Evolutionary conservation across 768 basidiomycete species (phyloP).

Genomic region (Daedalea quercina): DNA sequence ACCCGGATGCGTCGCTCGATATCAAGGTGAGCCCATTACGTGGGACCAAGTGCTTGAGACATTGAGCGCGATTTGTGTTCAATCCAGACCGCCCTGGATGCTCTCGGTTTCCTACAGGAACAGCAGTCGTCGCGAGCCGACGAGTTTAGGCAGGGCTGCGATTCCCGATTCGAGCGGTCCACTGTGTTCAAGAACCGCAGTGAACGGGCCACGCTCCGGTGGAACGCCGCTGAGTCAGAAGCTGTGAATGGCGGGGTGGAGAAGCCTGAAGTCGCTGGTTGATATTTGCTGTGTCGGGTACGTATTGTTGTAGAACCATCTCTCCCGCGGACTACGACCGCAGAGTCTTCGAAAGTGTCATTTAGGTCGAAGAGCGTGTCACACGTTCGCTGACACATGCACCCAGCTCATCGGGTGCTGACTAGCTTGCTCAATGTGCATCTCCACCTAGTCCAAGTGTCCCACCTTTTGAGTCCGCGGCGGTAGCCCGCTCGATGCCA

Average conservation of each 20-base stretch:
- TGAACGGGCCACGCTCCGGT: not conserved
- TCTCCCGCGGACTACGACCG: no score
- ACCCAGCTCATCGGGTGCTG: no score
- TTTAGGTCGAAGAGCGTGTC: no score
- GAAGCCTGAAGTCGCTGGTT: not conserved
- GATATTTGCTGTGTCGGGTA: not conserved
- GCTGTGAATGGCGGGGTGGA: not conserved
- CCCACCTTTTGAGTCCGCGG: no score
- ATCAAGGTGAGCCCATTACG: constrained; percentile 39
- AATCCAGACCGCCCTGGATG: constrained; percentile 44
- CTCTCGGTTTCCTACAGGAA: constrained; percentile 41
- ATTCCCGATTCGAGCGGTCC: constrained; percentile 49
- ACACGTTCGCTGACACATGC: no score
- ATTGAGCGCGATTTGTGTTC: not conserved
- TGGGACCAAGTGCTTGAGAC: no score
- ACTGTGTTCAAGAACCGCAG: constrained; percentile 49
- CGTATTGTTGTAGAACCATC: no score
- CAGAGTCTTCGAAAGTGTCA: no score
- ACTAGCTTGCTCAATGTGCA: no score
- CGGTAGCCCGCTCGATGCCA: no score
- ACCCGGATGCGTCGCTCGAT: constrained; percentile 35
- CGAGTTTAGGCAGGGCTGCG: constrained; percentile 55
- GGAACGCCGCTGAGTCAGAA: not conserved
- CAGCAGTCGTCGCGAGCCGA: constrained; percentile 47
- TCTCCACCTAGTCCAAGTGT: no score